Percentiles rank a stretch among this genome's conserved stretches.
Evolutionary conservation across 495 filamentous ascomycete genomes (phyloP).

Genomic region (Hapsidospora chrysogenum): DNA sequence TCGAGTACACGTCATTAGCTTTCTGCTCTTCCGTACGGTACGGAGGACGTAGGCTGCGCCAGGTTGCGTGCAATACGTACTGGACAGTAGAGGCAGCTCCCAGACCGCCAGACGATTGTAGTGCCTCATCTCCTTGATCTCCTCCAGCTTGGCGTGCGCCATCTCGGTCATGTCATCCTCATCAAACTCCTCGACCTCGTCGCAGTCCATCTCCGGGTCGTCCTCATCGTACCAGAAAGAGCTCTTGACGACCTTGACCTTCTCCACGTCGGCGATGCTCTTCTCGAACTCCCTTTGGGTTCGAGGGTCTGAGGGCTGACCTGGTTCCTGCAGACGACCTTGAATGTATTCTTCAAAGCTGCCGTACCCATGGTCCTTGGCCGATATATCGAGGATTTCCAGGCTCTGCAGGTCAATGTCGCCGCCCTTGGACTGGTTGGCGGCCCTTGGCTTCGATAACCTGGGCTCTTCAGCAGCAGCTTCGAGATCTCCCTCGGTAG

Average conservation of each 20-base stretch:
- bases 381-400: not conserved
- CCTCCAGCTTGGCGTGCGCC: constrained; percentile 74
- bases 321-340: not conserved
- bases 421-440: not conserved
- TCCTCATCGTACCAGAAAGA: constrained; percentile 26
- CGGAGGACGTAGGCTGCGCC: no score
- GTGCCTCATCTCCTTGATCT: constrained; percentile 76
- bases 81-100: constrained; percentile 85
- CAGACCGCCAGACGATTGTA: constrained; percentile 79
- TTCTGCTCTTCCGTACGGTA: no score
- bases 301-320: not conserved
- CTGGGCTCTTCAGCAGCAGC: not conserved
- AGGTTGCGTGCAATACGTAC: constrained; percentile 35
- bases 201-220: constrained; percentile 21
- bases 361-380: constrained; percentile 1
- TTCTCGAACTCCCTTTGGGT: not conserved
- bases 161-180: constrained; percentile 70
- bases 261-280: constrained; percentile 1
- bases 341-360: not conserved
- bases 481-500: not conserved
- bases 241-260: constrained; percentile 4
- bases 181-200: constrained; percentile 24
- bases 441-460: not conserved
- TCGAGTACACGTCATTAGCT: constrained; percentile 12
- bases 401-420: not conserved